phyloP scores from a whole-genome alignment of 2,329 filamentous ascomycete species.

The Elsinoe arachidis region DNA sequence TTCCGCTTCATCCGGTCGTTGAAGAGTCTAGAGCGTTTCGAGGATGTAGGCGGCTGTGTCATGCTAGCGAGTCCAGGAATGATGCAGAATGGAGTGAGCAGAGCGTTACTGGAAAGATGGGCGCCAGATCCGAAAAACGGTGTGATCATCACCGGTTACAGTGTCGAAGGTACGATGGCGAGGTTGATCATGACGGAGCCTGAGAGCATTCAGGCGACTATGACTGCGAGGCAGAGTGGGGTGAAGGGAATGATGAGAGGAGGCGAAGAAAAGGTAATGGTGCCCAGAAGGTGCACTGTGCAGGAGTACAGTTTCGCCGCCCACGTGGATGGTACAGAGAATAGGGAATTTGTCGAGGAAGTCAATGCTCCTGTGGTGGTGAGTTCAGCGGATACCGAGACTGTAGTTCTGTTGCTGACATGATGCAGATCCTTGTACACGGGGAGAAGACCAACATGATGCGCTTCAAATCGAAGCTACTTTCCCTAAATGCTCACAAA shows the following conservation, averaged over 20 bases:
- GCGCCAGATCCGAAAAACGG: constrained; percentile 93
- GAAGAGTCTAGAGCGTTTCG: constrained; percentile 88
- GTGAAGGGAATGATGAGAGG: constrained; percentile 55
- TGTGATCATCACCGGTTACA: constrained; percentile 98
- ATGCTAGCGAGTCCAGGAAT: constrained; percentile 98
- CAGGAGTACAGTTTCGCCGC: constrained; percentile 94
- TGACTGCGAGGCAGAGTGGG: constrained; percentile 47
- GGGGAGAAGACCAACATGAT: constrained; percentile 98
- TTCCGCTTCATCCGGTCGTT: constrained; percentile 89
- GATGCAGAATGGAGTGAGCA: constrained; percentile 91
- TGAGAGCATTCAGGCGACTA: constrained; percentile 88
- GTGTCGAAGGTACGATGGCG: constrained; percentile 96
- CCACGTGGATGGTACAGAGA: constrained; percentile 92
- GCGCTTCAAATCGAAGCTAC: constrained; percentile 84
- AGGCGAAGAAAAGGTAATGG: constrained; percentile 76
- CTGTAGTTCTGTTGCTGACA: constrained; percentile 12
- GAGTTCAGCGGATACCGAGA: constrained; percentile 35
- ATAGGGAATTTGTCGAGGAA: constrained; percentile 93
- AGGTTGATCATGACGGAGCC: constrained; percentile 93
- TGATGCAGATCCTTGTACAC: constrained; percentile 75
- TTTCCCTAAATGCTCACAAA: constrained; percentile 82
- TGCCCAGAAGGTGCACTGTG: constrained; percentile 84
- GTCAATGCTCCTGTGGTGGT: constrained; percentile 86
- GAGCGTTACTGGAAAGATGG: constrained; percentile 90
- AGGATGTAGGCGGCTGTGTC: constrained; percentile 89